Evolutionary conservation across 192 early-diverging fungal genomes (phyloP), one percentile per base, ranked within the genome.

Genomic region (Podila minutissima): DNA sequence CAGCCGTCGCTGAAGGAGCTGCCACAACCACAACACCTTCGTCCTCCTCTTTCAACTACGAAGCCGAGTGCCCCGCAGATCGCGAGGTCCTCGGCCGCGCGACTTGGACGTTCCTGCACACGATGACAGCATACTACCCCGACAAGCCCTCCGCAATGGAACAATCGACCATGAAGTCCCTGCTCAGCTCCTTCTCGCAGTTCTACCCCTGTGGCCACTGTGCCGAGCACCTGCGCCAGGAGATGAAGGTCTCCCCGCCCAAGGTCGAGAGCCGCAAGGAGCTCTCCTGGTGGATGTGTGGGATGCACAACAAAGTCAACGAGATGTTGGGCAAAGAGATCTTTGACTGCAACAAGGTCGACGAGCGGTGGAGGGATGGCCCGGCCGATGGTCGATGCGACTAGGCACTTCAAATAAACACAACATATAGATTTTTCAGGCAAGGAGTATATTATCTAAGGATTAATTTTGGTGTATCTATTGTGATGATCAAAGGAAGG

Each of bases 31-130:
- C 76, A 4, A 41, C 63, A 12, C 59, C 29, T 29, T 29, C 62
- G 3, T 48, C 33, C 26, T 67, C 66, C 53, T 55, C 74, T 0
- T 69, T 81, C 29, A 35, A 81, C 48, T 81, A 81, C 31, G 77
- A 81, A 28, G 62, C 79, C 58, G 88, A 90, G 55, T 97, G 95
- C 74, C 96, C 95, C 20, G 91, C 95, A 0, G 97, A 99, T 81
- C 90, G 91, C 7, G 84, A 88, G 64, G 86, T 87, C 35, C 92
- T 99, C 24, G 98, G 98, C 28, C 84, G 88, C 5, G 88, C 95
- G n/a, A 96, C 96, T 0, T 99, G 98, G 98, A 98, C 97, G 5
- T 96, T 98, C 65, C 86, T 99, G 60, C 98, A 99, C 82, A 97
- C 97, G 1, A 97, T 97, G 91, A 95, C 96, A 5, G 96, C 97